Evolutionary conservation across 23 red algal genomes (phyloP), one percentile per base, ranked within the genome.

Genomic region (Gracilaria vermiculophylla): DNA sequence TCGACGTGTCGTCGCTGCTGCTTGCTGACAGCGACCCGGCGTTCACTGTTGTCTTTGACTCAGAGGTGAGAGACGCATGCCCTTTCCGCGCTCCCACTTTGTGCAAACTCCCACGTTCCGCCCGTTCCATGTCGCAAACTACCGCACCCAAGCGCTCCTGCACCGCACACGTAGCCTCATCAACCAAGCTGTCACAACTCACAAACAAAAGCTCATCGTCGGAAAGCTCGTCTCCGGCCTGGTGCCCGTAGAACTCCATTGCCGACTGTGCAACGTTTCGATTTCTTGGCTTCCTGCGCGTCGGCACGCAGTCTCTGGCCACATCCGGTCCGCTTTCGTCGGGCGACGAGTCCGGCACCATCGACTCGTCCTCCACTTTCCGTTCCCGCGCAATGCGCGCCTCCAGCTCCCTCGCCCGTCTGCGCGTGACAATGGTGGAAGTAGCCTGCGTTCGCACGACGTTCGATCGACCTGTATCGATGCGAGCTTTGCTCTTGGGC

Each of bases 181-280:
- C 81, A 9, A 85, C 72, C 13, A 88, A 24, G 37, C 56, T 78
- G 37, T 88, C 84, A 41, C 41, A 62, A 27, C 69, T 88, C 5
- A 48, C 69, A 77, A 88, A 88, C 27, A 88, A 34, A 47, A 88
- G 41, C 16, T 88, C 84, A 16, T 88, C 84, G 32, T 83, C 79
- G 17, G 79, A 69, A 42, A 83, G 60, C 32, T 88, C 84, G 17
- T 73, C 84, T 25, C 17, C 72, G 43, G 32, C 43, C 27, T 78
- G 62, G 27, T 51, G 49, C 11, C 62, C 64, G 27, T 88, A 88
- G 27, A 76, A 70, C 33, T 88, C 69, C 84, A 88, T 77, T 11
- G 52, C 84, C 55, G 84, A 77, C 37, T 61, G 48, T 34, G 84
- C 84, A 27, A 58, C 84, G 39, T 77, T 88, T 13, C 49, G 37